phyloP scores from a whole-genome alignment of 345 rosid genomes.

The Punica granatum region DNA sequence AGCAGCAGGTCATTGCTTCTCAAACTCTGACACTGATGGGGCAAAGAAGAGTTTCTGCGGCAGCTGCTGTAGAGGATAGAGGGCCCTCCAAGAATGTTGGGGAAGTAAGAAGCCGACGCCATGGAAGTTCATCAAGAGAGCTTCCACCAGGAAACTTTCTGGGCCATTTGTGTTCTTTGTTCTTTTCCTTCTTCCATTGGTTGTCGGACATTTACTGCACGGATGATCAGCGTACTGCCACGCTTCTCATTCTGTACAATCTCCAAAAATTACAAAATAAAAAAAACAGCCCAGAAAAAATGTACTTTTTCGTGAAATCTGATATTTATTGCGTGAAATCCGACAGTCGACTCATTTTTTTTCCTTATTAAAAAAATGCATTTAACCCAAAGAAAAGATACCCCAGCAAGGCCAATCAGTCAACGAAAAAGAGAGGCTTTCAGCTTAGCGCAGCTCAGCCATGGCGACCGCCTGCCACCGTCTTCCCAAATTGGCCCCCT shows the following conservation, averaged over 20 bases:
- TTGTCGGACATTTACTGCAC: not conserved
- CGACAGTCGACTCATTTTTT: too few relatives aligned
- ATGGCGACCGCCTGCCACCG: slow-evolving; percentile 53
- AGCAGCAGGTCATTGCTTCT: slow-evolving; percentile 2
- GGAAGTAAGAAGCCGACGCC: slow-evolving; percentile 2
- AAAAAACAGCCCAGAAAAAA: not conserved
- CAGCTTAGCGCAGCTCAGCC: not conserved
- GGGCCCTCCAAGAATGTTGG: not conserved
- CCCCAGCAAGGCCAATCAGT: not conserved
- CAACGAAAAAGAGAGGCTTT: not conserved
- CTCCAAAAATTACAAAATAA: not conserved
- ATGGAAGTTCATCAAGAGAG: slow-evolving; percentile 5
- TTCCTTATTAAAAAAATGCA: not conserved
- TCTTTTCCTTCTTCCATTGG: not conserved
- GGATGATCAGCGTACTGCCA: slow-evolving; percentile 37
- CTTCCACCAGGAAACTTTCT: not conserved
- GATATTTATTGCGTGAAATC: too few relatives aligned
- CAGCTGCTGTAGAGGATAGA: not conserved
- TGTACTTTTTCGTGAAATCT: not conserved
- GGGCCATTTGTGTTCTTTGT: not conserved
- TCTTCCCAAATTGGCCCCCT: slow-evolving; percentile 27
- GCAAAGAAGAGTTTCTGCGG: not conserved
- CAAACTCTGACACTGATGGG: not conserved
- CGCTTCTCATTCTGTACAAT: slow-evolving; percentile 14
- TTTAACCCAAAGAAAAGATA: not conserved